Evolutionary conservation across 306 rosid genomes (phyloP).

Genomic region (Lotus japonicus): DNA sequence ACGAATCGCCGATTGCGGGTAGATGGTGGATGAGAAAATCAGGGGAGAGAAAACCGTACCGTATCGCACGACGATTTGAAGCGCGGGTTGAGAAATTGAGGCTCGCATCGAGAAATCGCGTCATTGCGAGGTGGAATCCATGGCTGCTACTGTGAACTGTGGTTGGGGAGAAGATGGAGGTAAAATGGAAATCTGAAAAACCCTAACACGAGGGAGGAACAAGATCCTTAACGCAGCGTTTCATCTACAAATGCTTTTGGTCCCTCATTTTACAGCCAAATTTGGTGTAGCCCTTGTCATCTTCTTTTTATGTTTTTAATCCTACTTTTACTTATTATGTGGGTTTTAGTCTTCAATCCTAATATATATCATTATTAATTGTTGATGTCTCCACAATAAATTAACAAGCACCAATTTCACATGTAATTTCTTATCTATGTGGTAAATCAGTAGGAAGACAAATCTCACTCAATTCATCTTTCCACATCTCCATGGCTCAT

Average conservation of each 20-base stretch:
- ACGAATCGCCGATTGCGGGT: background rate
- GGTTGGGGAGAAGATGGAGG: background rate
- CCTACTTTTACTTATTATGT: too few relatives aligned
- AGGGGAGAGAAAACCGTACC: conserved; percentile 2
- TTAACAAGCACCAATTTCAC: too few relatives aligned
- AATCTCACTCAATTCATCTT: too few relatives aligned
- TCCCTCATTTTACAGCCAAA: too few relatives aligned
- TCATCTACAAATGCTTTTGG: background rate
- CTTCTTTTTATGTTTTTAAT: too few relatives aligned
- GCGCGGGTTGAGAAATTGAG: background rate
- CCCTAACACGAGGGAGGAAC: conserved; percentile 14
- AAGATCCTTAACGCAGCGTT: background rate
- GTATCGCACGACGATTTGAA: background rate
- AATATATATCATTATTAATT: too few relatives aligned
- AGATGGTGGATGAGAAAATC: background rate
- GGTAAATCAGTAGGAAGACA: too few relatives aligned
- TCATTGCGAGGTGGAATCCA: background rate
- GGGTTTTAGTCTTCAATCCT: too few relatives aligned
- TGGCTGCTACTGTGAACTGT: background rate
- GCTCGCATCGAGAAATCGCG: background rate
- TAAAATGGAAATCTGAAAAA: background rate
- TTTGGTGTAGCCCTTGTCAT: too few relatives aligned
- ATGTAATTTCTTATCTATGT: too few relatives aligned
- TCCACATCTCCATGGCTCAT: too few relatives aligned
- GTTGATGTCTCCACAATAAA: too few relatives aligned